Percentiles rank a stretch among this genome's conserved stretches.
These are phyloP conservation scores for Miamiensis avidus DNA, from an alignment of 169 alveolate species.

Conservation along the genomic window DNA sequence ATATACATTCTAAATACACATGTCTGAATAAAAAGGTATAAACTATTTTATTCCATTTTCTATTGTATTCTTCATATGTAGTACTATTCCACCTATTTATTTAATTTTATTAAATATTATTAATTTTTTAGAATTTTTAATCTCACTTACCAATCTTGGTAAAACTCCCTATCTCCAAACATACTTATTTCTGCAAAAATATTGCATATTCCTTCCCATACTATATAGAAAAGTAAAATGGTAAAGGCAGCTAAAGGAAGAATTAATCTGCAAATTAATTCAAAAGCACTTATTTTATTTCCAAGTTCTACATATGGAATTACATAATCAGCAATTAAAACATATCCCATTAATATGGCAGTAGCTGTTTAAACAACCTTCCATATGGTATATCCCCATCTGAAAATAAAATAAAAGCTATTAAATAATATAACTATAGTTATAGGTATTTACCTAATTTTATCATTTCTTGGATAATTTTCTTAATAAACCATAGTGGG, in stretches of 20 bases:
- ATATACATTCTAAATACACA: slow-evolving; percentile 45
- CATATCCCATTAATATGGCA: slow-evolving; percentile 26
- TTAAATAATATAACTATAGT: no score
- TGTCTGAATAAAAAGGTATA: slow-evolving; percentile 53
- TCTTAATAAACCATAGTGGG: slow-evolving; percentile 39
- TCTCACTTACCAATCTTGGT: slow-evolving; percentile 36
- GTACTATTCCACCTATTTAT: slow-evolving; percentile 48
- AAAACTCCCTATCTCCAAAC: slow-evolving; percentile 53
- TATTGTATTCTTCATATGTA: slow-evolving; percentile 46
- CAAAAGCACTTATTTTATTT: slow-evolving; percentile 4
- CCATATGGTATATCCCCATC: slow-evolving; percentile 9
- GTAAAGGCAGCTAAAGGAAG: slow-evolving; percentile 36
- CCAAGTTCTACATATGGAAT: slow-evolving; percentile 7
- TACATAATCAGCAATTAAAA: slow-evolving; percentile 27
- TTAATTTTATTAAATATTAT: no score
- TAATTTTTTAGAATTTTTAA: no score
- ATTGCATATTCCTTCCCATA: slow-evolving; percentile 42
- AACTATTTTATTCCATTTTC: slow-evolving; percentile 61
- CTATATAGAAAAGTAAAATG: slow-evolving; percentile 27
- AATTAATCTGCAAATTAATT: slow-evolving; percentile 16
- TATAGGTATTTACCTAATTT: slow-evolving; percentile 21
- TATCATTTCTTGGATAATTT: slow-evolving; percentile 24
- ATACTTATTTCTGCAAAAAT: slow-evolving; percentile 53
- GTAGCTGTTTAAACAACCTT: slow-evolving; percentile 5
- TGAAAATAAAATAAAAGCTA: no score